Evolutionary conservation across 1,139 yeast genomes (phyloP), one percentile per base, ranked within the genome.

Genomic region (Zygosaccharomyces pseudobailii): DNA sequence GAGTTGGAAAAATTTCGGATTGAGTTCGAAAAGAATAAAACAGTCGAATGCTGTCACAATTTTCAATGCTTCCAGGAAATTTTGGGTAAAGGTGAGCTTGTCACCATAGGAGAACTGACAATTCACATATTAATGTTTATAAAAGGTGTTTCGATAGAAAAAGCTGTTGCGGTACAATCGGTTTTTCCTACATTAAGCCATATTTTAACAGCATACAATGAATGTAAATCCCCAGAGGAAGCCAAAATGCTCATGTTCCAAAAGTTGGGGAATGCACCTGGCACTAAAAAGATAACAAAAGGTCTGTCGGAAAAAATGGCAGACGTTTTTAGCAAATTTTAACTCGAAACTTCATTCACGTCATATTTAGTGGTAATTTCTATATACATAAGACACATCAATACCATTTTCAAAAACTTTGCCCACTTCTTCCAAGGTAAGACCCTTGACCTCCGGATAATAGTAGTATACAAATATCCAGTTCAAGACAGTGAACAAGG

Each of bases 81-180:
- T 42, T 69, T 92, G 67, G 79, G 84, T 3, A 94, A 94, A 61
- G 74, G 86, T 2, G 79, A 79, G 20, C 72, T 83, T 72, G 72
- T 78, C 61, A 85, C 95, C 0, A 80, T 89, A 0, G 80, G 80
- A 40, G 97, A 92, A 55, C 70, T 88, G 57, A 92, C 80, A 57
- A 70, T 89, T 3, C 72, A 79, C 40, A 82, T 88, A 84, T 72
- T 94, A 23, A 80, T 89, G 85, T 75, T 90, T 1, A 75, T 85
- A 2, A 75, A 79, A 50, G 98, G 98, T 0, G 73, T 92, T 0
- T 80, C 96, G 0, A 69, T 88, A 37, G 97, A 90, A 53, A 87
- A 86, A 62, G 98, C 98, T 0, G 63, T 81, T 8, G 79, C 80
- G 3, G 80, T 94, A 6, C 97, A 90, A 64, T 47, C 61, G 3